Evolutionary conservation across 1,284 basidiomycete genomes (phyloP).

Genomic region (Leccinum pachyderme): DNA sequence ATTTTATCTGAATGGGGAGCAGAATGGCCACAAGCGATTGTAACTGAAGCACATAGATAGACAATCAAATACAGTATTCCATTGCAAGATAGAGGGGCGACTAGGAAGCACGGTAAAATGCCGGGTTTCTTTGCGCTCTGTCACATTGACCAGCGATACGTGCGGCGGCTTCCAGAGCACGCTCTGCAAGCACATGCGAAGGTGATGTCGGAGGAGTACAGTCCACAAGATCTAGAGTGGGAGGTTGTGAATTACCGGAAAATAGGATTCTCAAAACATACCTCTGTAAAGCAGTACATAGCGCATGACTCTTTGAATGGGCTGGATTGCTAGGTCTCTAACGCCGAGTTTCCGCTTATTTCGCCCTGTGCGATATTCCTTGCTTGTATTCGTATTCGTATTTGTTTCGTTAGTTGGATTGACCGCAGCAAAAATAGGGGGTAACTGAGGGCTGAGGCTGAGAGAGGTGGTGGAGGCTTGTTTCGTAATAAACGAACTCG

Average conservation of each 20-base stretch:
- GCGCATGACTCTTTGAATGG: conserved; percentile 66
- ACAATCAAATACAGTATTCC: background rate
- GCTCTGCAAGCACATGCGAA: conserved; percentile 49
- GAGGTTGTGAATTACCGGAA: background rate
- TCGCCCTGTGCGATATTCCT: conserved; percentile 1
- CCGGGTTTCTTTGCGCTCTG: conserved; percentile 59
- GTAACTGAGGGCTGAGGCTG: conserved; percentile 9
- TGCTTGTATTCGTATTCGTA: background rate
- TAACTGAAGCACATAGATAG: background rate
- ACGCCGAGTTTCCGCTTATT: conserved; percentile 19
- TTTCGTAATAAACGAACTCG: conserved; percentile 8
- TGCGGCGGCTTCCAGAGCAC: conserved; percentile 55
- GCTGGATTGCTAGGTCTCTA: conserved; percentile 65
- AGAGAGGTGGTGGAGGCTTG: background rate
- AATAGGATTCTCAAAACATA: conserved; percentile 29
- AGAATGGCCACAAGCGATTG: background rate
- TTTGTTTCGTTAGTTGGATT: conserved; percentile 3
- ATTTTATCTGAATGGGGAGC: conserved; percentile 14
- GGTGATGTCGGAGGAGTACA: conserved; percentile 45
- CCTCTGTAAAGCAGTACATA: conserved; percentile 68
- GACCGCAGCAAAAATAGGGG: conserved; percentile 12
- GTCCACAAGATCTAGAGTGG: conserved; percentile 40
- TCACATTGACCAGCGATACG: conserved; percentile 65
- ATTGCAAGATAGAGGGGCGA: background rate
- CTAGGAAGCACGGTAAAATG: conserved; percentile 39